A percentile compares a stretch with the other conserved stretches of the same genome.
These are phyloP conservation scores for Dichomitus squalens DNA, from an alignment of 1,284 basidiomycete genomes.

Conservation along the genomic window DNA sequence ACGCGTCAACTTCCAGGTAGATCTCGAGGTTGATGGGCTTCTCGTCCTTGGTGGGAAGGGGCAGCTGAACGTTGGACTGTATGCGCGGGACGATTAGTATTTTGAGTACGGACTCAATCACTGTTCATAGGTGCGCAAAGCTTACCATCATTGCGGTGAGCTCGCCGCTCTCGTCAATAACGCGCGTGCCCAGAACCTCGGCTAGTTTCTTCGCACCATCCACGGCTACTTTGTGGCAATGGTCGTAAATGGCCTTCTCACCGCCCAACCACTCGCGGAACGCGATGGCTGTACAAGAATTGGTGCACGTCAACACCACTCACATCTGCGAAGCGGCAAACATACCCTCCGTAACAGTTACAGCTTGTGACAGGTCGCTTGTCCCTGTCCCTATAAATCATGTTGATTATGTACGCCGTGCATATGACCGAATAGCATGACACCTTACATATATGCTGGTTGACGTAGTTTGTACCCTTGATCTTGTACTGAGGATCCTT, in stretches of 20 bases:
- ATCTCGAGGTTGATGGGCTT: constrained; percentile 9
- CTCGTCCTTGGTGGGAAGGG: constrained; percentile 28
- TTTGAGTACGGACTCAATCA: no score
- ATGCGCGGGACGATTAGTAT: no score
- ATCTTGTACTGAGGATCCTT: constrained; percentile 24
- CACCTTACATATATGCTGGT: constrained; percentile 62
- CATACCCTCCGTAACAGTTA: constrained; percentile 60
- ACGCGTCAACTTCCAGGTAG: constrained; percentile 31
- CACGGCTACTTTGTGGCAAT: constrained; percentile 76
- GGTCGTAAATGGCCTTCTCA: constrained; percentile 76
- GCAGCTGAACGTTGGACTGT: constrained; percentile 40
- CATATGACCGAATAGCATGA: background rate
- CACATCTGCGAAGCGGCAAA: background rate
- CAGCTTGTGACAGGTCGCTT: constrained; percentile 54
- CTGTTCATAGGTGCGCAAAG: no score
- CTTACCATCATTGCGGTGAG: constrained; percentile 77
- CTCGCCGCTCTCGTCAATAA: constrained; percentile 62
- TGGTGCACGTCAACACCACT: background rate
- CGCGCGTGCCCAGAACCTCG: constrained; percentile 63
- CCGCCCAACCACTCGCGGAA: constrained; percentile 86
- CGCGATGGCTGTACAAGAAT: constrained; percentile 55
- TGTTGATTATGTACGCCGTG: background rate
- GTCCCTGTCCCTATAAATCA: constrained; percentile 71
- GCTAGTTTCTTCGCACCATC: constrained; percentile 71
- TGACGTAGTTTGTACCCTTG: constrained; percentile 48